Percentiles rank a stretch among this genome's conserved stretches.
phyloP scores from a whole-genome alignment of 495 filamentous ascomycete species.

The Hapsidospora chrysogenum region DNA sequence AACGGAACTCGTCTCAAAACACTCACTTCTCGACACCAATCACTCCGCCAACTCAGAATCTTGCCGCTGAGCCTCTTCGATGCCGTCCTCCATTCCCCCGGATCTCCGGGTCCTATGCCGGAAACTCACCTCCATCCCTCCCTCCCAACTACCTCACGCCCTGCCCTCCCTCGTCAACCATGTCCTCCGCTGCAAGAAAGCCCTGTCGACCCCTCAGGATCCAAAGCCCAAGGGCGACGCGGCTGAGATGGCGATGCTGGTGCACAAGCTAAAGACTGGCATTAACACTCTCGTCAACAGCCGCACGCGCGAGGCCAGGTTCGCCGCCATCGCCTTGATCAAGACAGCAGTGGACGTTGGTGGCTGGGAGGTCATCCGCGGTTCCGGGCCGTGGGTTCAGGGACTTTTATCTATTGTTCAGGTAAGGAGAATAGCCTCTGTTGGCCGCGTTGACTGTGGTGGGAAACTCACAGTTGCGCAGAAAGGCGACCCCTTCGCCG shows the following conservation, averaged over 20 bases:
- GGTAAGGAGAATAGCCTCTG: conserved; percentile 23
- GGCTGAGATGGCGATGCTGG: conserved; percentile 42
- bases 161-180: conserved; percentile 43
- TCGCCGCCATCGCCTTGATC: conserved; percentile 56
- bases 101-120: conserved; percentile 49
- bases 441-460: not conserved
- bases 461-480: conserved; percentile 12
- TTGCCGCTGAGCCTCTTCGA: too few relatives aligned
- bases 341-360: conserved; percentile 71
- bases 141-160: conserved; percentile 44
- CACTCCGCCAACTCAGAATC: too few relatives aligned
- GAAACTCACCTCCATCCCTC: conserved; percentile 44
- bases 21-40: too few relatives aligned
- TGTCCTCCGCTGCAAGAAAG: conserved; percentile 40
- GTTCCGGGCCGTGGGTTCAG: conserved; percentile 53
- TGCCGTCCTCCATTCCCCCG: conserved; percentile 13
- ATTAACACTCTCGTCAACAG: conserved; percentile 61
- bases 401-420: conserved; percentile 52
- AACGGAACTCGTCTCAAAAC: too few relatives aligned
- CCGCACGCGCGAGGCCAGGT: conserved; percentile 51
- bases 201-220: conserved; percentile 34
- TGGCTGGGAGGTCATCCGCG: conserved; percentile 59
- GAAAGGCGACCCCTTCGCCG: conserved; percentile 58
- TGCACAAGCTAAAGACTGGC: conserved; percentile 67
- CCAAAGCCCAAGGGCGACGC: conserved; percentile 32